Evolutionary conservation across 2,329 filamentous ascomycete species (phyloP).

Genomic region (Scytalidium sp.): DNA sequence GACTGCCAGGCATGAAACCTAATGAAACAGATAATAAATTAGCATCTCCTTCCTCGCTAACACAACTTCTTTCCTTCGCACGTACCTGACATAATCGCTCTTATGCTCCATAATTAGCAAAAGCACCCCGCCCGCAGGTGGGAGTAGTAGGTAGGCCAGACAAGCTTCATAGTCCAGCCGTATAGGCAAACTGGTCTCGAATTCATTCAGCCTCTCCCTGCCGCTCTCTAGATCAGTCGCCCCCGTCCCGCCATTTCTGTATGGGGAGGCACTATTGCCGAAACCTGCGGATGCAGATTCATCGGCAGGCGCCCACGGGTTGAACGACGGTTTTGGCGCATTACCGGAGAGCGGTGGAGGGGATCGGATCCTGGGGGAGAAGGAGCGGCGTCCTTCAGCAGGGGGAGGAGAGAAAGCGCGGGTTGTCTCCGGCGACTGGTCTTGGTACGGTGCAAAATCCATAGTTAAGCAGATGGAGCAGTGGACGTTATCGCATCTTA

Average conservation of each 20-base stretch:
- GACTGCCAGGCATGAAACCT: conserved; percentile 98
- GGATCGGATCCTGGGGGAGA: conserved; percentile 52
- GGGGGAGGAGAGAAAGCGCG: conserved; percentile 73
- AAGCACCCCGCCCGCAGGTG: conserved; percentile 81
- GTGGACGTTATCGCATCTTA: not conserved
- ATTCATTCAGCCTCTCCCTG: conserved; percentile 67
- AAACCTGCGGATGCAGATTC: conserved; percentile 11
- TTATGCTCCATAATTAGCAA: conserved; percentile 86
- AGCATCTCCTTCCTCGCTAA: conserved; percentile 1
- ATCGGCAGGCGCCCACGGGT: conserved; percentile 20
- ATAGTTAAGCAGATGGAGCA: conserved; percentile 41
- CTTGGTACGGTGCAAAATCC: conserved; percentile 98
- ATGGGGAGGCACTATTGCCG: conserved; percentile 11
- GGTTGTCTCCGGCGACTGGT: conserved; percentile 79
- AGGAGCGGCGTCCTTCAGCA: conserved; percentile 40
- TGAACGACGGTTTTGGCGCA: conserved; percentile 31
- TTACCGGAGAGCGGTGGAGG: conserved; percentile 43
- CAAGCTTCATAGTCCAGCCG: conserved; percentile 88
- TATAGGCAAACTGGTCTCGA: conserved; percentile 86
- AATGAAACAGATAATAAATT: conserved; percentile 12
- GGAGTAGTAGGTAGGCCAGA: conserved; percentile 80
- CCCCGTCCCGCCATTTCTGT: conserved; percentile 2
- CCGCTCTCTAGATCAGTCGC: conserved; percentile 16
- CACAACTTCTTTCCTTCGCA: conserved; percentile 8
- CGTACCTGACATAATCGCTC: conserved; percentile 92